Evolutionary conservation across 768 basidiomycete species (phyloP).

Genomic region (Dentipellis fragilis): DNA sequence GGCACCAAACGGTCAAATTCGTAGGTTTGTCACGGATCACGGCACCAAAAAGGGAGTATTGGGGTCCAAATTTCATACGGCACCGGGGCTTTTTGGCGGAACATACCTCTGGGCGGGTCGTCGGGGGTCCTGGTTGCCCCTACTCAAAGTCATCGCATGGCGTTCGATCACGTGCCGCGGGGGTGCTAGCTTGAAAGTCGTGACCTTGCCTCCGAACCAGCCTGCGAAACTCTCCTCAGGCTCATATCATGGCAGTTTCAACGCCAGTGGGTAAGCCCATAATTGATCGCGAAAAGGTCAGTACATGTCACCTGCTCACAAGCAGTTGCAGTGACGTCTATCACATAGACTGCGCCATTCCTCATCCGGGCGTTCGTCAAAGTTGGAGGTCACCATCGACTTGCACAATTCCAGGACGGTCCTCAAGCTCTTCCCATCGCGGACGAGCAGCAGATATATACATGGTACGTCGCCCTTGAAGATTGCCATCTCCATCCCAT

Average conservation of each 20-base stretch:
- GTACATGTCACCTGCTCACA: background rate
- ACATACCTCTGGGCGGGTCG: too few species aligned
- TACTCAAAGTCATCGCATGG: too few species aligned
- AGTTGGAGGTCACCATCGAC: constrained; percentile 67
- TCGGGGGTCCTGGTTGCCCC: too few species aligned
- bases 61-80: too few species aligned
- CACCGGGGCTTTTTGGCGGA: too few species aligned
- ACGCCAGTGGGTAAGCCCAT: constrained; percentile 36
- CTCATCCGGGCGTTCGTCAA: constrained; percentile 77
- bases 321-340: background rate
- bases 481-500: background rate
- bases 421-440: constrained; percentile 48
- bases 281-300: constrained; percentile 52
- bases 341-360: constrained; percentile 64
- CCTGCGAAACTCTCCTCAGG: background rate
- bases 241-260: constrained; percentile 26
- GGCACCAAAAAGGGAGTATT: too few species aligned
- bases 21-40: too few species aligned
- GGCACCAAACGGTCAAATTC: too few species aligned
- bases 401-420: constrained; percentile 69
- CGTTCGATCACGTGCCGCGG: too few species aligned
- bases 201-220: too few species aligned
- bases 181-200: too few species aligned
- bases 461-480: constrained; percentile 41
- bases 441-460: constrained; percentile 77